Evolutionary conservation across 495 filamentous ascomycete species (phyloP).

Genomic region (Aspergillus baeticus): DNA sequence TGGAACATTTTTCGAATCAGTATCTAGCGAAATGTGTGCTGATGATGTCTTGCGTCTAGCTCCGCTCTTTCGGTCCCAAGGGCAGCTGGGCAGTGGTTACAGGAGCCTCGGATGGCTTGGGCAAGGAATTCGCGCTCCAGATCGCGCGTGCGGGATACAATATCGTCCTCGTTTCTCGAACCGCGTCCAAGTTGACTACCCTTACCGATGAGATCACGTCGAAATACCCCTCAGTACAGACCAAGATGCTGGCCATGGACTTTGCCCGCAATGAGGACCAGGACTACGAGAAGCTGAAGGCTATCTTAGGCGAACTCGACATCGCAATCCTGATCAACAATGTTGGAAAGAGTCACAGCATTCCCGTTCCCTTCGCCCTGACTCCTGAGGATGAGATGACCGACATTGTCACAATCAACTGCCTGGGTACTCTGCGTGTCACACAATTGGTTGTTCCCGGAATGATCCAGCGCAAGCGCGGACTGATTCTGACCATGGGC

Average conservation of each 20-base stretch:
- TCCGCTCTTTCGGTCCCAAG: constrained; percentile 85
- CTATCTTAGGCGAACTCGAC: constrained; percentile 68
- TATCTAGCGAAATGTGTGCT: background rate
- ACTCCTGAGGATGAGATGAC: constrained; percentile 76
- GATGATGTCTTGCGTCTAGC: constrained; percentile 45
- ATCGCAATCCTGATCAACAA: constrained; percentile 94
- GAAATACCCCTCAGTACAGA: constrained; percentile 61
- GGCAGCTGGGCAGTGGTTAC: constrained; percentile 95
- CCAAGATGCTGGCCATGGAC: constrained; percentile 85
- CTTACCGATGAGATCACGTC: constrained; percentile 73
- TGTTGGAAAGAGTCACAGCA: constrained; percentile 89
- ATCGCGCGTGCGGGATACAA: constrained; percentile 92
- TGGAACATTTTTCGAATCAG: background rate
- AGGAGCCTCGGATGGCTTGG: constrained; percentile 93
- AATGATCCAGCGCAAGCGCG: constrained; percentile 77
- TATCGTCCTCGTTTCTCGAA: constrained; percentile 89
- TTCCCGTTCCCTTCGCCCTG: constrained; percentile 83
- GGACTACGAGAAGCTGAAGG: constrained; percentile 72
- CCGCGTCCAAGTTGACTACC: constrained; percentile 78
- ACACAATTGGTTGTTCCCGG: constrained; percentile 82
- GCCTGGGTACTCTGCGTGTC: constrained; percentile 78
- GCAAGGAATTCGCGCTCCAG: constrained; percentile 92
- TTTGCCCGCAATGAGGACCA: constrained; percentile 72
- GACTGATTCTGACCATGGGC: constrained; percentile 95
- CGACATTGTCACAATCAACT: constrained; percentile 94